Conservation (phyloP, 805 yeast species). For the Saccharomyces kudriavzevii region DNA sequence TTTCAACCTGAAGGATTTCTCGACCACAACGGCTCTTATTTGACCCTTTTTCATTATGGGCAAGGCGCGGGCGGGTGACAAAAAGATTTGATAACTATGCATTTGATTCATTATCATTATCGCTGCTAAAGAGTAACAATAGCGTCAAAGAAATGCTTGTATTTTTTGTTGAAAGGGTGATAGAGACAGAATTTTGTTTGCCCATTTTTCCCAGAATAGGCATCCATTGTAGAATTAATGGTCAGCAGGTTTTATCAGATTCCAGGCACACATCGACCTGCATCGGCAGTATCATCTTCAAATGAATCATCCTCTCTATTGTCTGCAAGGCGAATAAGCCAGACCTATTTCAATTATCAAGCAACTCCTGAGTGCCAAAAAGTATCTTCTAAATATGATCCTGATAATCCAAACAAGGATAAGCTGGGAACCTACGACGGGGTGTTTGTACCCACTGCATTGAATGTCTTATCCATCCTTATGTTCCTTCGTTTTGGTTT, state of each 20-base stretch:
- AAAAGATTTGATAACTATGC: neutral
- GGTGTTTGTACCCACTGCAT: slow-evolving; percentile 86
- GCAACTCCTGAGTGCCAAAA: slow-evolving; percentile 20
- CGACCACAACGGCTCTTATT: neutral
- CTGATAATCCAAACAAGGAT: slow-evolving; percentile 25
- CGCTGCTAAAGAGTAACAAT: neutral
- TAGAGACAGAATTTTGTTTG: neutral
- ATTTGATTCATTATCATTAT: neutral
- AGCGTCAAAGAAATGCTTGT: neutral
- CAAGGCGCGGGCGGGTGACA: neutral
- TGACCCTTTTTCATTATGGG: neutral
- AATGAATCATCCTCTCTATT: slow-evolving; percentile 24
- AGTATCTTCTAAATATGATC: slow-evolving; percentile 26
- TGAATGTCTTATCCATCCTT: slow-evolving; percentile 86
- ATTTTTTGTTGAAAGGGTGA: neutral
- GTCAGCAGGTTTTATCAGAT: slow-evolving; percentile 28
- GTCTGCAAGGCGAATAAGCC: slow-evolving; percentile 12
- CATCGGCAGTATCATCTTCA: slow-evolving; percentile 4
- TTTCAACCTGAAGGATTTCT: neutral
- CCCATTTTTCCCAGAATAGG: neutral
- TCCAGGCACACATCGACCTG: slow-evolving; percentile 29
- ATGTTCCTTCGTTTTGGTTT: slow-evolving; percentile 96
- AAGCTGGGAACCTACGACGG: slow-evolving; percentile 82
- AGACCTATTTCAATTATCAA: slow-evolving; percentile 27
- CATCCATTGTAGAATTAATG: slow-evolving; percentile 8